Evolutionary conservation across 2,329 filamentous ascomycete species (phyloP).

Genomic region (Cadophora sp.): DNA sequence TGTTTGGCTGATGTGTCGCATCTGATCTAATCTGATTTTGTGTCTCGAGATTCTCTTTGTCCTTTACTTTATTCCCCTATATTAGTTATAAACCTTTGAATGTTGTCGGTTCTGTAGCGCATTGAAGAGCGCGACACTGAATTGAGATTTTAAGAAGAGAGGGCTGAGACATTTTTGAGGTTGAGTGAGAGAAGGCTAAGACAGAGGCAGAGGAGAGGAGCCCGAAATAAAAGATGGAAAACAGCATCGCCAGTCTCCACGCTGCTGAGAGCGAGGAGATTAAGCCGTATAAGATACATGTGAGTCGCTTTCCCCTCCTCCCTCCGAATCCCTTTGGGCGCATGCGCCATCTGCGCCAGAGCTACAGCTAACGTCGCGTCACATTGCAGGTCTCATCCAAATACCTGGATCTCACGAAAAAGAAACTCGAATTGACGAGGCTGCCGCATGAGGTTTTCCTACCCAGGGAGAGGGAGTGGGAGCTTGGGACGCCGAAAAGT

Average conservation of each 20-base stretch:
- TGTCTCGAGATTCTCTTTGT: neutral
- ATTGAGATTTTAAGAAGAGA: neutral
- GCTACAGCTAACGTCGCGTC: conserved; percentile 20
- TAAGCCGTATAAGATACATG: conserved; percentile 63
- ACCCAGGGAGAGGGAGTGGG: conserved; percentile 58
- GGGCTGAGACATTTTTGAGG: conserved; percentile 3
- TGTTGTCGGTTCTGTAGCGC: neutral
- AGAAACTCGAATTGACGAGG: conserved; percentile 71
- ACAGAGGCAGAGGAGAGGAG: neutral
- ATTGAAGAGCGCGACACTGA: neutral
- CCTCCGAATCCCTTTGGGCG: conserved; percentile 33
- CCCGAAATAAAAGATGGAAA: conserved; percentile 14
- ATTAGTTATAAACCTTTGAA: too few relatives aligned
- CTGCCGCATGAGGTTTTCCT: conserved; percentile 64
- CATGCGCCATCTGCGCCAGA: neutral
- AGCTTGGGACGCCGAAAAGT: conserved; percentile 60
- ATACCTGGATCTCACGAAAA: conserved; percentile 70
- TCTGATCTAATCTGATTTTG: neutral
- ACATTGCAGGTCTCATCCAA: conserved; percentile 66
- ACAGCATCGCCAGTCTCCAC: conserved; percentile 20
- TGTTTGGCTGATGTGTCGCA: too few relatives aligned
- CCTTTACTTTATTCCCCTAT: too few relatives aligned
- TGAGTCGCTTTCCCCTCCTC: conserved; percentile 47
- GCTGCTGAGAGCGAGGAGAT: conserved; percentile 46
- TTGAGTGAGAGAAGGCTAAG: neutral